Evolutionary conservation across 1,284 basidiomycete genomes (phyloP), one percentile per base, ranked within the genome.

Genomic region (Tilletia setariae): DNA sequence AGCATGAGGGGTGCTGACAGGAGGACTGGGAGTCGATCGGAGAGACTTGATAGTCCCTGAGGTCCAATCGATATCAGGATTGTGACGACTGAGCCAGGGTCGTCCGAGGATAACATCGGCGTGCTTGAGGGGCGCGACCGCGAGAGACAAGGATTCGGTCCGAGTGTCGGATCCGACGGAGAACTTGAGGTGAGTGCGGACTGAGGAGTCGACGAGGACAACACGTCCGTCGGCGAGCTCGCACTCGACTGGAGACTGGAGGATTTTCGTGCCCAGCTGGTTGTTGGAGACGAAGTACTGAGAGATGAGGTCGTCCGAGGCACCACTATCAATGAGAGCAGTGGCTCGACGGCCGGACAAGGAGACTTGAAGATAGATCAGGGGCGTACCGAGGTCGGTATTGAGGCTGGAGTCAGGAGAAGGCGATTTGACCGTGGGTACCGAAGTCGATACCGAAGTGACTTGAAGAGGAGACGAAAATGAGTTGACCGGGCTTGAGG

Each of bases 51-150:
- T 21, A 8, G 53, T 56, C 23, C 53, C 53, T 21, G 53, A n/a
- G 25, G 53, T 25, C 62, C 62, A 64, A 35, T 64, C 46, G 62
- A 64, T 64, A 49, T 64, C 62, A 40, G 46, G 62, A 64, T 64
- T 64, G n/a, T n/a, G n/a, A n/a, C n/a, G n/a, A n/a, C n/a, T n/a
- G n/a, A n/a, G n/a, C n/a, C n/a, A n/a, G n/a, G n/a, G n/a, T n/a
- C n/a, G n/a, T n/a, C n/a, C n/a, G n/a, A n/a, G n/a, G n/a, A n/a
- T n/a, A n/a, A n/a, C n/a, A n/a, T n/a, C n/a, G n/a, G n/a, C n/a
- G n/a, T n/a, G n/a, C n/a, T n/a, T n/a, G n/a, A n/a, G n/a, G 62
- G 42, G 43, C 42, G 46, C 62, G 46, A 64, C 62, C 42, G 46
- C 42, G 62, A 64, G 62, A 7, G 21, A 28, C 23, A 46, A 35